Percentiles rank a stretch among this genome's conserved stretches.
Conservation (phyloP, 805 yeast genomes). For the Candida coleopterorum region DNA sequence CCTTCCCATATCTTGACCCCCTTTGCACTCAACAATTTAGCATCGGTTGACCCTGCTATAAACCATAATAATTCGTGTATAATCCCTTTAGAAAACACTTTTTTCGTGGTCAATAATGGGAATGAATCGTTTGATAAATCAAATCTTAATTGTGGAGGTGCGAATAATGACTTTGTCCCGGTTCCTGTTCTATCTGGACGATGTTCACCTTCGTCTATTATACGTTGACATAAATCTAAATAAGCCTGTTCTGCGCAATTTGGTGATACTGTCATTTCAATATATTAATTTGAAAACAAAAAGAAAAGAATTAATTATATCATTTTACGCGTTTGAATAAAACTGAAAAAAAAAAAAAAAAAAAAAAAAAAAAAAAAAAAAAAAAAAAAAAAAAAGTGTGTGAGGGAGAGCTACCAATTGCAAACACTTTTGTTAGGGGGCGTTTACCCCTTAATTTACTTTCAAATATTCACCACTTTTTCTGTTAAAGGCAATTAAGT, state of each 20-base stretch:
- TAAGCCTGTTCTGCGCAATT: constrained; percentile 78
- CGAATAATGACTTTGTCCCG: constrained; percentile 86
- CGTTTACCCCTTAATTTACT: too few relatives aligned
- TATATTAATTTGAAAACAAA: too few relatives aligned
- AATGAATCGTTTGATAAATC: constrained; percentile 64
- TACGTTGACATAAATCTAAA: constrained; percentile 71
- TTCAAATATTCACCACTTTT: too few relatives aligned
- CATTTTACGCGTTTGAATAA: too few relatives aligned
- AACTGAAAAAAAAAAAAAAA: too few relatives aligned
- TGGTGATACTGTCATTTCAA: constrained; percentile 23
- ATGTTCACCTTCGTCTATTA: constrained; percentile 79
- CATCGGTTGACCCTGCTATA: constrained; percentile 84
- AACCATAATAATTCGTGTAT: constrained; percentile 92
- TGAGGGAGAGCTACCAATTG: too few relatives aligned
- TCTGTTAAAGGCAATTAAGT: too few relatives aligned
- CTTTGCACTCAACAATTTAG: constrained; percentile 66
- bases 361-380: too few relatives aligned
- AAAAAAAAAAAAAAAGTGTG: too few relatives aligned
- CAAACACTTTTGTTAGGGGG: too few relatives aligned
- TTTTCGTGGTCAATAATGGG: constrained; percentile 90
- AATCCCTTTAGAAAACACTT: constrained; percentile 84
- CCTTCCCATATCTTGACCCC: constrained; percentile 99
- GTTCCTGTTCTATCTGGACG: constrained; percentile 98
- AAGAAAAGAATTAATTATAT: too few relatives aligned
- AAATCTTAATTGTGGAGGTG: constrained; percentile 93